These are phyloP conservation scores for Hsuehochloa calcarea DNA, from an alignment of 176 grass and related monocot species.

Conservation along the genomic window DNA sequence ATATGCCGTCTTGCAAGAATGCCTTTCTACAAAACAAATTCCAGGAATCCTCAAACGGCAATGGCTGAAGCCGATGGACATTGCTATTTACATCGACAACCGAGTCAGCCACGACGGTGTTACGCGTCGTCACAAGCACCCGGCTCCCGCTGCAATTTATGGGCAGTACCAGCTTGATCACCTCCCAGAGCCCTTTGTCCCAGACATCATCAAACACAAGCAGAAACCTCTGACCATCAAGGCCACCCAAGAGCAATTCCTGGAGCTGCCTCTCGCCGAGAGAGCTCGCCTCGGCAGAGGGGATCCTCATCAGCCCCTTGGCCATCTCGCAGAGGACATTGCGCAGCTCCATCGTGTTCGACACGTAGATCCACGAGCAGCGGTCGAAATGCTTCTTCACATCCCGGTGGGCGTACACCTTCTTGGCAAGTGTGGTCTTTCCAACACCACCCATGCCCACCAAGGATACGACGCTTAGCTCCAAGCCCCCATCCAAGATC, in stretches of 20 bases:
- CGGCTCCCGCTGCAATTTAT: background rate
- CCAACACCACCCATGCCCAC: background rate
- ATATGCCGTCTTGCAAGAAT: conserved; percentile 22
- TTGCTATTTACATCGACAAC: background rate
- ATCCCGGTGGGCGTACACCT: conserved; percentile 30
- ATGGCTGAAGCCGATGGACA: conserved; percentile 25
- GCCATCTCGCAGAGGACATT: conserved; percentile 28
- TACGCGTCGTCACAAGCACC: conserved; percentile 40
- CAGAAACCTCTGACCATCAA: conserved; percentile 31
- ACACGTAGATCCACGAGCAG: conserved; percentile 39
- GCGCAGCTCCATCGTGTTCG: background rate
- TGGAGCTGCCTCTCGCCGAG: conserved; percentile 29
- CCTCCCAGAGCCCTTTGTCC: conserved; percentile 29
- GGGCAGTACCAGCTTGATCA: conserved; percentile 34
- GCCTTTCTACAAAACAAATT: conserved; percentile 43
- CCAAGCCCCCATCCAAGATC: background rate
- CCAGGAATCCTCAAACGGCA: conserved; percentile 36
- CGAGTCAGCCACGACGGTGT: background rate
- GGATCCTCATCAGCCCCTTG: conserved; percentile 38
- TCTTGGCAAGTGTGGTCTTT: conserved; percentile 53
- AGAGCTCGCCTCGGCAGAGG: conserved; percentile 11
- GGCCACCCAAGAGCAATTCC: conserved; percentile 31
- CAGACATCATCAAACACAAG: conserved; percentile 51
- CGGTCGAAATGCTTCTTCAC: conserved; percentile 38
- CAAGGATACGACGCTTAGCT: conserved; percentile 29